phyloP scores from a whole-genome alignment of 352 stramenopile genomes.

The Pythium dissotocum region DNA sequence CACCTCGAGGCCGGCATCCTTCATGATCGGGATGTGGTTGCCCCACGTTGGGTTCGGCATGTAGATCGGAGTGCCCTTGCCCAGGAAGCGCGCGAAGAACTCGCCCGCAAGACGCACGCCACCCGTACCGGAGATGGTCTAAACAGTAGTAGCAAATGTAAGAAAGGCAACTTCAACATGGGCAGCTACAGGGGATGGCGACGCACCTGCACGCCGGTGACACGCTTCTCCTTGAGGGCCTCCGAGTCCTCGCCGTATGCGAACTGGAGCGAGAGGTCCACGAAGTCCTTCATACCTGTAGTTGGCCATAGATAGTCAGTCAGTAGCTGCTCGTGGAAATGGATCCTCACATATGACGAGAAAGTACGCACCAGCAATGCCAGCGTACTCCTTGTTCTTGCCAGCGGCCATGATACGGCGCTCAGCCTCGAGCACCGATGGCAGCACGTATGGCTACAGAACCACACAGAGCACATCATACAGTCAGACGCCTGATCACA shows the following conservation, averaged over 20 bases:
- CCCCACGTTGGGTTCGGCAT: slow-evolving; percentile 99
- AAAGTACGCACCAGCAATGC: slow-evolving; percentile 76
- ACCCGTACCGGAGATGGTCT: slow-evolving; percentile 98
- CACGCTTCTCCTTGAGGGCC: slow-evolving; percentile 87
- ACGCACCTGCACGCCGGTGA: slow-evolving; percentile 92
- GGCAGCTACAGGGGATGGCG: not conserved
- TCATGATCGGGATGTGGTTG: slow-evolving; percentile 97
- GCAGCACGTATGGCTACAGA: slow-evolving; percentile 93
- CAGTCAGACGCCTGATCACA: slow-evolving; percentile 1
- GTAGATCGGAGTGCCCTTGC: slow-evolving; percentile 93
- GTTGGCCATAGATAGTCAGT: not conserved
- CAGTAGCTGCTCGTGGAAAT: slow-evolving; percentile 1
- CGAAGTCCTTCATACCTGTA: slow-evolving; percentile 93
- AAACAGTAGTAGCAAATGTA: slow-evolving; percentile 3
- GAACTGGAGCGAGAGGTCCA: slow-evolving; percentile 95
- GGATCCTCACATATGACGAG: not conserved
- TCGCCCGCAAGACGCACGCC: slow-evolving; percentile 96
- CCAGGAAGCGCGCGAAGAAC: slow-evolving; percentile 92
- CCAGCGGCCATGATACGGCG: slow-evolving; percentile 91
- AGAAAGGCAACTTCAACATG: slow-evolving; percentile 14
- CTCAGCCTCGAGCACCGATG: slow-evolving; percentile 97
- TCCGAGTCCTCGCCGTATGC: slow-evolving; percentile 95
- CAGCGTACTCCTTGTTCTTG: slow-evolving; percentile 98
- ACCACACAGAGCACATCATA: not conserved
- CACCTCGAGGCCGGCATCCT: slow-evolving; percentile 83